Conservation (phyloP, 306 rosid species). For the Ceratonia siliqua region DNA sequence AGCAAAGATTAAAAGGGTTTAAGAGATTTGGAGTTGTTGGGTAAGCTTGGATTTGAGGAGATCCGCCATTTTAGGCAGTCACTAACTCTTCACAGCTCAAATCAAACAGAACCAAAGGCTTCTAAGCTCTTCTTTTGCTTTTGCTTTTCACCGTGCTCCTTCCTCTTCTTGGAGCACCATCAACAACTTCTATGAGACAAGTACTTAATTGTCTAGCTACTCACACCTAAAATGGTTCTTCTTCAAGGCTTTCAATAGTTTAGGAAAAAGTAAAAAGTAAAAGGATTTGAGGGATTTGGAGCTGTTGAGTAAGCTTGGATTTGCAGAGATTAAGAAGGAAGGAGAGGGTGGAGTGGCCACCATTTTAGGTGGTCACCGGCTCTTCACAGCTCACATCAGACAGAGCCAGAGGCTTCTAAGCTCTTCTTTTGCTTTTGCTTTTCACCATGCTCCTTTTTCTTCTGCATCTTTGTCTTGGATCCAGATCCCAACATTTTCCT, state of each 20-base stretch:
- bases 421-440: too few relatives aligned
- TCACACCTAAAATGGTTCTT: slow-evolving; percentile 47
- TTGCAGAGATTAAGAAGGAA: slow-evolving; percentile 30
- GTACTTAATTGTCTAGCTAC: slow-evolving; percentile 43
- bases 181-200: too few relatives aligned
- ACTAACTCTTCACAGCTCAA: too few relatives aligned
- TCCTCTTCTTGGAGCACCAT: too few relatives aligned
- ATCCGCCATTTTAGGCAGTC: slow-evolving; percentile 73
- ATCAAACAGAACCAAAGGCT: too few relatives aligned
- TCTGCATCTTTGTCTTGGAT: too few relatives aligned
- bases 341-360: slow-evolving; percentile 58
- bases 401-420: too few relatives aligned
- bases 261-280: slow-evolving; percentile 25
- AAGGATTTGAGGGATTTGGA: slow-evolving; percentile 30
- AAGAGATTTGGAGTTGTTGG: slow-evolving; percentile 13
- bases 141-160: too few relatives aligned
- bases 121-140: too few relatives aligned
- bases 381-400: too few relatives aligned
- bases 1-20: slow-evolving; percentile 28
- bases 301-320: slow-evolving; percentile 6
- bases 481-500: too few relatives aligned
- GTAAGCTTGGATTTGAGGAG: slow-evolving; percentile 28
- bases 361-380: slow-evolving; percentile 52
- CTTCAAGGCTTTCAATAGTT: slow-evolving; percentile 22
- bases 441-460: too few relatives aligned